These are phyloP conservation scores for Pleurotus giganteus DNA, from an alignment of 768 basidiomycete species.

Conservation along the genomic window DNA sequence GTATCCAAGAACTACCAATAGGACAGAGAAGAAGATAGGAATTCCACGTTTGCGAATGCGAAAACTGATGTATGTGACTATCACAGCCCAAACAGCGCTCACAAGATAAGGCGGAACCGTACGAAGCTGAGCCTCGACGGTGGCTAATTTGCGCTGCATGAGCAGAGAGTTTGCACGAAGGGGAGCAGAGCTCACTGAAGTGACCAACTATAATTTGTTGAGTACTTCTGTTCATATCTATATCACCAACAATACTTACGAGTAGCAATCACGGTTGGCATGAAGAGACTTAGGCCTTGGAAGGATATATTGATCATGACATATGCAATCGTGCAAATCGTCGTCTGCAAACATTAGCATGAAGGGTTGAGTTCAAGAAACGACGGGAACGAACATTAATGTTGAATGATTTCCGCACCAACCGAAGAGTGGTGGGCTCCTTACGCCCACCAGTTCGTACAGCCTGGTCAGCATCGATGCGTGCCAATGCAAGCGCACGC, in stretches of 20 bases:
- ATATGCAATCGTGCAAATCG: conserved; percentile 27
- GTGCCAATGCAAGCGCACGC: conserved; percentile 29
- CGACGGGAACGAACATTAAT: conserved; percentile 16
- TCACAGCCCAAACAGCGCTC: conserved; percentile 37
- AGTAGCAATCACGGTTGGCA: conserved; percentile 44
- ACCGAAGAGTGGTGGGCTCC: conserved; percentile 26
- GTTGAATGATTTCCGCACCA: conserved; percentile 30
- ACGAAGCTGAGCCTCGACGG: conserved; percentile 43
- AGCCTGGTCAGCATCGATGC: conserved; percentile 33
- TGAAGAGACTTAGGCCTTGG: conserved; percentile 42
- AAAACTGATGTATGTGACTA: conserved; percentile 32
- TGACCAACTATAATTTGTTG: conserved; percentile 27
- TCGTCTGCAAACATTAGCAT: conserved; percentile 23
- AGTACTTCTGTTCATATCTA: background rate
- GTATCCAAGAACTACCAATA: conserved; percentile 42
- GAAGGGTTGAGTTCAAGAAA: conserved; percentile 7
- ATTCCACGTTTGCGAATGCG: conserved; percentile 33
- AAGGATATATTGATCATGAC: conserved; percentile 40
- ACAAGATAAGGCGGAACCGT: conserved; percentile 49
- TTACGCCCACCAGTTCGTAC: conserved; percentile 24
- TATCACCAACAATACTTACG: conserved; percentile 27
- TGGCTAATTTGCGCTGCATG: conserved; percentile 23
- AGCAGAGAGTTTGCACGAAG: background rate
- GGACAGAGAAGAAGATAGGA: conserved; percentile 31
- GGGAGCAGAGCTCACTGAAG: conserved; percentile 25